Evolutionary conservation across 2,329 filamentous ascomycete genomes (phyloP).

Genomic region (Beauveria sp.): DNA sequence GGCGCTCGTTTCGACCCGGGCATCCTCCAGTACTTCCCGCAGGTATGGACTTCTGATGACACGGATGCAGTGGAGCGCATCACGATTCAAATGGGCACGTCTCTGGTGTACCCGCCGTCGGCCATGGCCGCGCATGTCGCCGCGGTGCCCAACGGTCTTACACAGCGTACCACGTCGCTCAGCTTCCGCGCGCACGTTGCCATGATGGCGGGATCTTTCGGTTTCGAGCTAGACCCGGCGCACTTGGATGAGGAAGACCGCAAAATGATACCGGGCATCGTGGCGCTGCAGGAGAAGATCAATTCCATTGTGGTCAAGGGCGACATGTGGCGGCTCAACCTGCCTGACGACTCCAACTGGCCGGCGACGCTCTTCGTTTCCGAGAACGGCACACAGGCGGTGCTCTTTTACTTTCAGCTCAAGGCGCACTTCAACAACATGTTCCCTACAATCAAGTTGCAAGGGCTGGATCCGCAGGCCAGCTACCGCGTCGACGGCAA

Average conservation of each 20-base stretch:
- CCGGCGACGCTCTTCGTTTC: conserved; percentile 54
- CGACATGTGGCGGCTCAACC: conserved; percentile 50
- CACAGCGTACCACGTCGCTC: conserved; percentile 46
- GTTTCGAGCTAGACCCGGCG: conserved; percentile 53
- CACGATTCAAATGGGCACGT: conserved; percentile 56
- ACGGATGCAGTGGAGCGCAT: conserved; percentile 56
- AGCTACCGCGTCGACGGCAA: conserved; percentile 47
- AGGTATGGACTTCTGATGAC: conserved; percentile 59
- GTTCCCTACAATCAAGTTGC: conserved; percentile 43
- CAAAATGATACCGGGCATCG: conserved; percentile 43
- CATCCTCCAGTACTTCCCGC: conserved; percentile 56
- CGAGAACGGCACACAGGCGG: conserved; percentile 38
- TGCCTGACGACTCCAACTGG: conserved; percentile 54
- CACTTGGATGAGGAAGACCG: conserved; percentile 44
- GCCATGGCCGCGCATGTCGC: conserved; percentile 61
- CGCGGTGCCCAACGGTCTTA: conserved; percentile 51
- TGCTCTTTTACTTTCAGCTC: conserved; percentile 56
- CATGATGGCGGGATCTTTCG: conserved; percentile 62
- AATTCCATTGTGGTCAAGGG: conserved; percentile 53
- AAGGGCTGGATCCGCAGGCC: conserved; percentile 48
- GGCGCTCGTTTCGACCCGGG: conserved; percentile 59
- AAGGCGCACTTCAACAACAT: conserved; percentile 44
- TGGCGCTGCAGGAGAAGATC: conserved; percentile 46
- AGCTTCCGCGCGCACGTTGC: conserved; percentile 57
- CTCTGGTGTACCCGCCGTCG: conserved; percentile 53